Evolutionary conservation across 768 basidiomycete species (phyloP).

Genomic region (Termitomyces sp.): DNA sequence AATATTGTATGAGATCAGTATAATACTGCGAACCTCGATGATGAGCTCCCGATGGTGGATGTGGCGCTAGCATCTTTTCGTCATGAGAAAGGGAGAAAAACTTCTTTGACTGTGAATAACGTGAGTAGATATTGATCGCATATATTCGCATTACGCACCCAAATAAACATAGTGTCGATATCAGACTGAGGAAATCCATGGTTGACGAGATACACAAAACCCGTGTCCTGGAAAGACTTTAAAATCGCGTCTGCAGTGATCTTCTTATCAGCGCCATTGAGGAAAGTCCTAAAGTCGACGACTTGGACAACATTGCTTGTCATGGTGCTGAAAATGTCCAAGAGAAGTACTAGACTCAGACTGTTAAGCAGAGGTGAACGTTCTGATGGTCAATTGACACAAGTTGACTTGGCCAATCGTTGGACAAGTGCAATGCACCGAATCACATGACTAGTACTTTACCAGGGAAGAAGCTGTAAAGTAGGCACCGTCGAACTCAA

Average conservation of each 20-base stretch:
- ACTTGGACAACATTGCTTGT: conserved; percentile 20
- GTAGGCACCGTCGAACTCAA: no score
- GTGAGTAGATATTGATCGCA: not conserved
- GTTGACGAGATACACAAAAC: conserved; percentile 47
- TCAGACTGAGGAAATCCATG: conserved; percentile 35
- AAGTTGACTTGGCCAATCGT: no score
- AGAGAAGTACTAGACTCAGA: no score
- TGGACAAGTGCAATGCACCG: no score
- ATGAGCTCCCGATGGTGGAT: conserved; percentile 40
- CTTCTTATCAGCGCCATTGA: conserved; percentile 35
- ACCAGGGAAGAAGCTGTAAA: no score
- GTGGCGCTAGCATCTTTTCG: conserved; percentile 40
- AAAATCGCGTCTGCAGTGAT: conserved; percentile 38
- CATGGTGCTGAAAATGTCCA: not conserved
- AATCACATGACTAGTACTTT: no score
- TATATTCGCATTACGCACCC: conserved; percentile 24
- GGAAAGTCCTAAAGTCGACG: conserved; percentile 41
- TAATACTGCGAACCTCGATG: conserved; percentile 32
- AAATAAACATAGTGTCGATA: conserved; percentile 36
- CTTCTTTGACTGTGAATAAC: conserved; percentile 28
- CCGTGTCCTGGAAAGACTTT: conserved; percentile 40
- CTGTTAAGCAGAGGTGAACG: not conserved
- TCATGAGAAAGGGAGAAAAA: conserved; percentile 37
- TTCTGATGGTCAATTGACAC: no score
- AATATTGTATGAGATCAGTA: conserved; percentile 2